Conservation (phyloP, 148 eudicot genomes). For the Vaccinium darrowii region DNA sequence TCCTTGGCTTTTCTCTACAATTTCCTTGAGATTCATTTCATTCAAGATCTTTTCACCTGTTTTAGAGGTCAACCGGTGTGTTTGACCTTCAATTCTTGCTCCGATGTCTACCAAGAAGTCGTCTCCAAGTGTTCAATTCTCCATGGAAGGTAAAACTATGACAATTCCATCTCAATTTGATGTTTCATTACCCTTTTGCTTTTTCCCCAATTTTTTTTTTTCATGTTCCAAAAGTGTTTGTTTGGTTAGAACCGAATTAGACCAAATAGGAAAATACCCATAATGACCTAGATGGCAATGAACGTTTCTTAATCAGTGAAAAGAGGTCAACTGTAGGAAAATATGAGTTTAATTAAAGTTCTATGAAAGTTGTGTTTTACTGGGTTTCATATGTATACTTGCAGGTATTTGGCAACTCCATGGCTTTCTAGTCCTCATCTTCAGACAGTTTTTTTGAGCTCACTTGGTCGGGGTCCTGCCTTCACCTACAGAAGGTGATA, state of each 20-base stretch:
- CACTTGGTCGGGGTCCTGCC: conserved; percentile 57
- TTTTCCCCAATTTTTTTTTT: neutral
- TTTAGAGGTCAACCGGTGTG: conserved; percentile 66
- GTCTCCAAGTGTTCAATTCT: conserved; percentile 77
- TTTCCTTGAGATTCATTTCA: conserved; percentile 62
- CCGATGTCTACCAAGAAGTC: conserved; percentile 56
- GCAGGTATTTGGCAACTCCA: conserved; percentile 81
- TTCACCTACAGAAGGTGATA: conserved; percentile 68
- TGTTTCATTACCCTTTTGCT: neutral
- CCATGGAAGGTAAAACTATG: conserved; percentile 57
- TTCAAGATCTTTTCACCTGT: conserved; percentile 60
- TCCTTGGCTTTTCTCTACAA: conserved; percentile 39
- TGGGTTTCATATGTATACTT: neutral
- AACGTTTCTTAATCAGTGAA: neutral
- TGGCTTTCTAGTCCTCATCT: conserved; percentile 97
- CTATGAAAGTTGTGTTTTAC: neutral
- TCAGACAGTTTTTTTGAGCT: conserved; percentile 67
- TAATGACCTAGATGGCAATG: neutral
- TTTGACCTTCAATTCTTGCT: conserved; percentile 52
- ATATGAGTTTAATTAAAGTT: neutral
- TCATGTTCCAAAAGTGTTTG: neutral
- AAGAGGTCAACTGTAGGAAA: neutral
- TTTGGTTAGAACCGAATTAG: neutral
- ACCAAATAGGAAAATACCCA: neutral
- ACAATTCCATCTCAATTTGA: neutral